Base-by-base conservation (phyloP, 768 basidiomycete genomes). In the Boletus rex-veris region DNA sequence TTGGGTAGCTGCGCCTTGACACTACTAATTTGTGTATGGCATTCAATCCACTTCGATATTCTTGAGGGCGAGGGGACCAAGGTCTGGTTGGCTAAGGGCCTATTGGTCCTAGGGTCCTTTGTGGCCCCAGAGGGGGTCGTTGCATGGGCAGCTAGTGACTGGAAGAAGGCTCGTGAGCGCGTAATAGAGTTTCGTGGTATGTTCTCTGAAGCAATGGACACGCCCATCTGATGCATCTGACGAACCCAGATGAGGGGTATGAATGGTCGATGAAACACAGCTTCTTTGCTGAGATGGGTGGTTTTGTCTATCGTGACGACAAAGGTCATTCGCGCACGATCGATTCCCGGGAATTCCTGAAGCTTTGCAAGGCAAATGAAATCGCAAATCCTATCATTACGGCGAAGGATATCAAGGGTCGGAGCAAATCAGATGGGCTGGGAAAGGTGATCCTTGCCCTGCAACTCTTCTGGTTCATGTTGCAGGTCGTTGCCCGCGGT, bases 21-120 rank as follows among this genome's bases (percentile, higher is more conserved):
- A 4, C 11, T 54, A 11, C 12, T 49, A 3, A 48, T 54, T n/a
- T 54, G 53, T 21, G 19, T 54, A 5, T 54, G 53, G 53, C 41
- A 45, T 3, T 18, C 48, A 1, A 31, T 54, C 12, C 53, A 54
- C 24, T 8, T 14, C 16, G 7, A 44, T 3, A 11, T 51, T 11
- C 24, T 35, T 14, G 5, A 1, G 1, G 21, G 11, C 15, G 7
- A 4, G 15, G 18, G 30, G 18, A 3, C 11, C 36, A 1, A 4
- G n/a, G n/a, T n/a, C 28, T 18, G 8, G 31, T 7, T 21, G 31
- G 0, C 2, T 0, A 33, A 14, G 18, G 11, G 18, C 6, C 11
- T 7, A 18, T 9, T 14, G 7, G 24, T 7, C 12, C 26, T 38
- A 7, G 7, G 3, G 4, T 46, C 37, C n/a, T 39, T 48, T 28